A percentile compares a stretch with the other conserved stretches of the same genome.
These are phyloP conservation scores for Psilocybe tampanensis DNA, from an alignment of 768 basidiomycete species.

Conservation along the genomic window DNA sequence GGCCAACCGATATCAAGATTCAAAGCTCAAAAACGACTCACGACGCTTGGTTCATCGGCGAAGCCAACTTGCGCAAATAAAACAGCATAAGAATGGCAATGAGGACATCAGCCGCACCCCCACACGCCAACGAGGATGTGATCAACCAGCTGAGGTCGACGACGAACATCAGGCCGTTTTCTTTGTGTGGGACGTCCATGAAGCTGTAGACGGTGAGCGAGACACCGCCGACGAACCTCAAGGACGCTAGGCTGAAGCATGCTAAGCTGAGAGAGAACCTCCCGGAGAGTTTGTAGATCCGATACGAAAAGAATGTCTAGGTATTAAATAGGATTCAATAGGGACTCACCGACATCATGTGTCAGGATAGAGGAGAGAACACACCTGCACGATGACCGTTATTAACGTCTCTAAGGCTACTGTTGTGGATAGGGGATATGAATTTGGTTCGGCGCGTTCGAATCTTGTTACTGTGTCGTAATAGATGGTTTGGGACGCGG, in stretches of 20 bases:
- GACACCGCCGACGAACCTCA: slow-evolving; percentile 17
- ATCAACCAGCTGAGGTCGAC: slow-evolving; percentile 16
- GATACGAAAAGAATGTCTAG: slow-evolving; percentile 13
- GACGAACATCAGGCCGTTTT: slow-evolving; percentile 14
- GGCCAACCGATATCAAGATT: no score
- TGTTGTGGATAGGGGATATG: slow-evolving; percentile 12
- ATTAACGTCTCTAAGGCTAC: slow-evolving; percentile 11
- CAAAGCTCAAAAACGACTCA: no score
- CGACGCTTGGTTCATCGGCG: slow-evolving; percentile 11
- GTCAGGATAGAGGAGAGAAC: background rate
- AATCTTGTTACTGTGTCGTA: slow-evolving; percentile 11
- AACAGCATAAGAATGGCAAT: slow-evolving; percentile 14
- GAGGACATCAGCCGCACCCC: slow-evolving; percentile 13
- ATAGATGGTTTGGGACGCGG: slow-evolving; percentile 11
- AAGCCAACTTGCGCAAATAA: slow-evolving; percentile 9
- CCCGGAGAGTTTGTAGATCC: slow-evolving; percentile 13
- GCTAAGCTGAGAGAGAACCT: background rate
- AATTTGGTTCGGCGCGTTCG: slow-evolving; percentile 7
- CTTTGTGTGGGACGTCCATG: slow-evolving; percentile 13
- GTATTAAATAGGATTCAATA: background rate
- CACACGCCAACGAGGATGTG: slow-evolving; percentile 14
- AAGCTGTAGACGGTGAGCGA: slow-evolving; percentile 9
- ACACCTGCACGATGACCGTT: slow-evolving; percentile 13
- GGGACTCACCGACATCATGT: background rate
- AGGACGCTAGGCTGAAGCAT: slow-evolving; percentile 7